phyloP scores from a whole-genome alignment of 257 asterid genomes.

The Nicotiana attenuata region DNA sequence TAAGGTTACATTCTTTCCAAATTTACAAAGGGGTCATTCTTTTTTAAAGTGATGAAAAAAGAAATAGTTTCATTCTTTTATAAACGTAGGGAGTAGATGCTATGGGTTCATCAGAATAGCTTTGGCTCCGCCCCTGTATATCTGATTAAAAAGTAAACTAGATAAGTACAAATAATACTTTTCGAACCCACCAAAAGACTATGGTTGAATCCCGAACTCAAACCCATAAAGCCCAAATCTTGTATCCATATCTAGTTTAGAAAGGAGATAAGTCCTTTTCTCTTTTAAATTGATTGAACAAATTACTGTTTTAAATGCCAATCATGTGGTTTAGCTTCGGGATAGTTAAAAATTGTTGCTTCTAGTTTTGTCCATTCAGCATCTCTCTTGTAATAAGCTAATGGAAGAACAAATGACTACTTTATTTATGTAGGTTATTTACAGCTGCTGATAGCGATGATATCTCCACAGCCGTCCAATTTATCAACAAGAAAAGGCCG shows the following conservation, averaged over 20 bases:
- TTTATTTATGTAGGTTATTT: conserved; percentile 90
- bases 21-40: too few relatives aligned
- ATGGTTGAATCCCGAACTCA: too few relatives aligned
- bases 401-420: conserved; percentile 43
- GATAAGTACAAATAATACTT: too few relatives aligned
- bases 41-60: too few relatives aligned
- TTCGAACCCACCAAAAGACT: too few relatives aligned
- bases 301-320: neutral
- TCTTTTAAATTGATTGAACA: neutral
- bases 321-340: neutral
- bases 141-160: too few relatives aligned
- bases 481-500: conserved; percentile 73
- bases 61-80: too few relatives aligned
- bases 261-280: neutral
- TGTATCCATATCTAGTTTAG: neutral
- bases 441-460: conserved; percentile 99
- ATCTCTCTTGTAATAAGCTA: conserved; percentile 37
- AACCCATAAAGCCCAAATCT: too few relatives aligned
- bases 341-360: conserved; percentile 13
- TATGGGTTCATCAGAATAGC: too few relatives aligned
- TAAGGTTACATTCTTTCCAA: too few relatives aligned
- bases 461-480: conserved; percentile 72
- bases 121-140: too few relatives aligned
- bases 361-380: conserved; percentile 19
- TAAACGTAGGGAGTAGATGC: too few relatives aligned